Base-by-base conservation (phyloP, 225 moss, liverwort and hornwort species). In the Climacium dendroides region DNA sequence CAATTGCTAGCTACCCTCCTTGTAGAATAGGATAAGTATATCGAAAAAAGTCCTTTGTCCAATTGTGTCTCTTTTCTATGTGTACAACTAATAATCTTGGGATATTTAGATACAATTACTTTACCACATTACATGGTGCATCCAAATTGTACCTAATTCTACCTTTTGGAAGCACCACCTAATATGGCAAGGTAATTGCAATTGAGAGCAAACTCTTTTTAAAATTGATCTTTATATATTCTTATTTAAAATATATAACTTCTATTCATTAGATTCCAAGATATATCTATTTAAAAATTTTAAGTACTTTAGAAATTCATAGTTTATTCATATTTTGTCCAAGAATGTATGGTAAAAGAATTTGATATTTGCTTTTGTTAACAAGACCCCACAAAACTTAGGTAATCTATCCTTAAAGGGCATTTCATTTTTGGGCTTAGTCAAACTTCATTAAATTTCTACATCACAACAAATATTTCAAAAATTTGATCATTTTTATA, bases 41-140 rank as follows among this genome's bases (percentile, higher is more conserved):
- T 17, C 10, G 4, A 25, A 69, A 25, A 34, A 1, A 41, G 0
- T 9, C 8, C 5, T 13, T 70, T 25, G 41, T 41, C 25, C 7
- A 41, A 70, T 70, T 25, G 4, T 0, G 0, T 69, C 2, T 24
- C 13, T 2, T 12, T 4, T 69, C 4, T 8, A 69, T 14, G 1
- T 8, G 1, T 70, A 0, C 7, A 41, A 41, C 26, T 41, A 25
- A 4, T 39, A 9, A 41, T 67, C 13, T 67, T 67, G 3, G 62
- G 2, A 10, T 5, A 19, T 64, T 0, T 34, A 64, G 18, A 18
- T 34, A 1, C 18, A 18, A 10, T n/a, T 66, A 23, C 7, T 13
- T 67, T 67, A 1, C 13, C 0, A 67, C 25, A 69, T 25, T 14
- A 24, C 1, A 15, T 41, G 8, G 14, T 69, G 15, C 2, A 0